These are phyloP conservation scores for Apodospora peruviana DNA, from an alignment of 495 filamentous ascomycete genomes.

Conservation along the genomic window DNA sequence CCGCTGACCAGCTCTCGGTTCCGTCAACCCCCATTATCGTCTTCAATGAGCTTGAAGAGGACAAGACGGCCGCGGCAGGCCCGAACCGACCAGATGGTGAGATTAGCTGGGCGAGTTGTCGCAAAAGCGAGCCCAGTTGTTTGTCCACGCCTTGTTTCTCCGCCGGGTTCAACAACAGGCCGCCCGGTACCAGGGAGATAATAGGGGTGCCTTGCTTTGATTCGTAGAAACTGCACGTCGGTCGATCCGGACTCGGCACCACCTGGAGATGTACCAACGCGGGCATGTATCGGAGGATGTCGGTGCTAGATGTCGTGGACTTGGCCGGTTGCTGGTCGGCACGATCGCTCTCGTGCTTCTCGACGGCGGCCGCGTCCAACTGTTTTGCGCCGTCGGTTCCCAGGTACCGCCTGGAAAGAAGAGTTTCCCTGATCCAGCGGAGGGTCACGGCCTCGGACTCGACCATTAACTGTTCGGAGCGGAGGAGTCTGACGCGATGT, in stretches of 20 bases:
- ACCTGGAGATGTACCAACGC: constrained; percentile 1
- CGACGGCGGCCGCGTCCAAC: neutral
- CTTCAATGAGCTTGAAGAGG: neutral
- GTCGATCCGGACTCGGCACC: constrained; percentile 31
- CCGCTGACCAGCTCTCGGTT: constrained; percentile 32
- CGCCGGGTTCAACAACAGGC: constrained; percentile 3
- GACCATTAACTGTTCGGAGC: constrained; percentile 32
- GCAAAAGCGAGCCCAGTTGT: constrained; percentile 30
- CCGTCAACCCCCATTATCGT: neutral
- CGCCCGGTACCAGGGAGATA: neutral
- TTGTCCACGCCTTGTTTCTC: constrained; percentile 21
- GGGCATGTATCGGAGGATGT: neutral
- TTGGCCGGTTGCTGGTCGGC: too few relatives aligned
- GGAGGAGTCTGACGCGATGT: constrained; percentile 30
- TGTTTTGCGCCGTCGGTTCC: constrained; percentile 3
- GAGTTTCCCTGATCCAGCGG: constrained; percentile 20
- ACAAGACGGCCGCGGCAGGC: constrained; percentile 26
- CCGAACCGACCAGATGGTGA: constrained; percentile 38
- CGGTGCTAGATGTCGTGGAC: too few relatives aligned
- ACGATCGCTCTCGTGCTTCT: neutral
- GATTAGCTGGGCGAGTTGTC: constrained; percentile 23
- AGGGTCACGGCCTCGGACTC: constrained; percentile 28
- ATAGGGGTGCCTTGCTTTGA: neutral
- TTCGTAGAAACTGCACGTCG: constrained; percentile 20
- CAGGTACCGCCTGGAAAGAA: neutral